A percentile compares a stretch with the other conserved stretches of the same genome.
Conservation (phyloP, 139 green algal species). For the Monoraphidium neglectum region DNA sequence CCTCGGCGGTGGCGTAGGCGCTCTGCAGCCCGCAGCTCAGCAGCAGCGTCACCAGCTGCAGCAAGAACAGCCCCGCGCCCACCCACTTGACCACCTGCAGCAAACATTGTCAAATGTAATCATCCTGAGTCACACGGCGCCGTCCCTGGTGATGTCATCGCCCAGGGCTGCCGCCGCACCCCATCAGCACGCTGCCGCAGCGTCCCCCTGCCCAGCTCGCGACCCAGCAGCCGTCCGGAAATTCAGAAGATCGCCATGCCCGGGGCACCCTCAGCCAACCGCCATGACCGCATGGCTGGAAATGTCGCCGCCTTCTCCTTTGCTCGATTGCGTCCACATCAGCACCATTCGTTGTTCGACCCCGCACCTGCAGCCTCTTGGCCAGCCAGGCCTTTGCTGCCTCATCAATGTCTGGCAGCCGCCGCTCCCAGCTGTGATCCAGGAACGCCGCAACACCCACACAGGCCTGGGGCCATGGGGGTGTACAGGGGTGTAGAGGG, state of each 20-base stretch:
- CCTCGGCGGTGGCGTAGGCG: conserved; percentile 19
- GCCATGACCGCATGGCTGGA: too few relatives aligned
- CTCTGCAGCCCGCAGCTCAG: conserved; percentile 19
- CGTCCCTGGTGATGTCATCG: background rate
- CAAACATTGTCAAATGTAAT: too few relatives aligned
- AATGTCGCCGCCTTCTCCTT: background rate
- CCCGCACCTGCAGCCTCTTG: conserved; percentile 11
- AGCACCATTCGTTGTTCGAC: background rate
- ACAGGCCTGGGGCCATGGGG: conserved; percentile 6
- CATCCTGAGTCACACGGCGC: too few relatives aligned
- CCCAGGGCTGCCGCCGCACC: too few relatives aligned
- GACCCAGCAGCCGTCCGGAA: too few relatives aligned
- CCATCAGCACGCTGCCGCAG: too few relatives aligned
- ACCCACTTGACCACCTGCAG: conserved; percentile 31
- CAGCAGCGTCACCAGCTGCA: conserved; percentile 33
- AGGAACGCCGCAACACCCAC: conserved; percentile 22
- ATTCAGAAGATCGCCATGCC: too few relatives aligned
- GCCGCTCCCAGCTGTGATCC: conserved; percentile 19
- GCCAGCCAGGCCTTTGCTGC: conserved; percentile 14
- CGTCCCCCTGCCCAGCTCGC: too few relatives aligned
- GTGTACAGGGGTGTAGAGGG: too few relatives aligned
- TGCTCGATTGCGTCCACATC: background rate
- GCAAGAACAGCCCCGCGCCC: conserved; percentile 8
- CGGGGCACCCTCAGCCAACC: too few relatives aligned
- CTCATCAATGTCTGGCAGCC: conserved; percentile 23